phyloP scores from a whole-genome alignment of 805 yeast genomes.

The Yarrowia sp. region DNA sequence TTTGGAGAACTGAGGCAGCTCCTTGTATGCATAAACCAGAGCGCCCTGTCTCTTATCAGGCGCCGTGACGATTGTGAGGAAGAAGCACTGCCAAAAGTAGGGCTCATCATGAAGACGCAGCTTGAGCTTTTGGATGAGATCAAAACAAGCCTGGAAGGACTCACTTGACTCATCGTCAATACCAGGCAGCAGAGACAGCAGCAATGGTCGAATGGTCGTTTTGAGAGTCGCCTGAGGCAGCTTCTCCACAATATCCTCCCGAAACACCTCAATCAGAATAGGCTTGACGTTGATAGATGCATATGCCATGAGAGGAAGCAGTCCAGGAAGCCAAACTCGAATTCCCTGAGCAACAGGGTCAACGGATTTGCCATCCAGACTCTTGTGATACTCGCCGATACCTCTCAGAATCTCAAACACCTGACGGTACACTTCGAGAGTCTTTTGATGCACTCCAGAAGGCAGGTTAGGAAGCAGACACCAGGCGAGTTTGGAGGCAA shows the following conservation, averaged over 20 bases:
- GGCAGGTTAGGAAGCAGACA: slow-evolving; percentile 83
- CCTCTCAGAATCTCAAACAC: slow-evolving; percentile 61
- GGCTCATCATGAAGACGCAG: slow-evolving; percentile 58
- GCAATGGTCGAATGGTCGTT: slow-evolving; percentile 61
- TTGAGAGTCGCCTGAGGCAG: slow-evolving; percentile 52
- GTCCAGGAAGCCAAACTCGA: slow-evolving; percentile 81
- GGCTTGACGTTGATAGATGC: slow-evolving; percentile 90
- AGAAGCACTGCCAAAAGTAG: slow-evolving; percentile 84
- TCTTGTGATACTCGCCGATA: slow-evolving; percentile 54
- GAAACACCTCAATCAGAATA: slow-evolving; percentile 61
- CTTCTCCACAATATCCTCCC: slow-evolving; percentile 50
- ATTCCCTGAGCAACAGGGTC: slow-evolving; percentile 15
- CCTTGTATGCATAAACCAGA: slow-evolving; percentile 65
- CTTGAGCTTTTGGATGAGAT: slow-evolving; percentile 60
- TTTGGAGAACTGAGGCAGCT: slow-evolving; percentile 56
- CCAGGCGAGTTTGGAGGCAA: slow-evolving; percentile 69
- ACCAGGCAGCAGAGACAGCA: slow-evolving; percentile 77
- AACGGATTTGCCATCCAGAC: slow-evolving; percentile 11
- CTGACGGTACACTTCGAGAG: slow-evolving; percentile 70
- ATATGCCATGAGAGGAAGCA: slow-evolving; percentile 83
- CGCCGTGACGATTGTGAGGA: slow-evolving; percentile 69
- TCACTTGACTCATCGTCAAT: slow-evolving; percentile 92
- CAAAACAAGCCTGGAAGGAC: slow-evolving; percentile 60
- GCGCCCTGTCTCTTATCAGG: slow-evolving; percentile 84
- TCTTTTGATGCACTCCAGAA: slow-evolving; percentile 91